These are phyloP conservation scores for Beverwykella pulmonaria DNA, from an alignment of 495 filamentous ascomycete genomes.

Conservation along the genomic window DNA sequence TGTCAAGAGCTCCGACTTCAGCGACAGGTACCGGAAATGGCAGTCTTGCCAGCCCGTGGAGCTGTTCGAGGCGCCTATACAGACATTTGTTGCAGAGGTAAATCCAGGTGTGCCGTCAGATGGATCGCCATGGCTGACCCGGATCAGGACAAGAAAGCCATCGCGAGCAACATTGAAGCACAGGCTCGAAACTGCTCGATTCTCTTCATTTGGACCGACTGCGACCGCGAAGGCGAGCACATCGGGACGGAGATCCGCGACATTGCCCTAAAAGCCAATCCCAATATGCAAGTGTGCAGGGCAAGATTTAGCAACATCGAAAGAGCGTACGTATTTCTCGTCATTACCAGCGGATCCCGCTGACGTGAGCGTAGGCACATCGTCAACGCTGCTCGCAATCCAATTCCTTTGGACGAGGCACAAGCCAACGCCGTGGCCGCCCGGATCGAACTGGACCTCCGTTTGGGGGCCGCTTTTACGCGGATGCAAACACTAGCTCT, in stretches of 20 bases:
- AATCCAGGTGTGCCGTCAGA: conserved; percentile 24
- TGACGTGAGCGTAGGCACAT: conserved; percentile 60
- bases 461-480: conserved; percentile 90
- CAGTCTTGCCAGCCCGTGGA: conserved; percentile 70
- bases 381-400: conserved; percentile 75
- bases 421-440: conserved; percentile 88
- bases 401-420: conserved; percentile 76
- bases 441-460: conserved; percentile 87
- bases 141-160: conserved; percentile 70
- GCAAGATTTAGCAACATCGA: conserved; percentile 96
- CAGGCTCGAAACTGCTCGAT: conserved; percentile 70
- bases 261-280: conserved; percentile 74
- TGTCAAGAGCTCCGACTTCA: conserved; percentile 74
- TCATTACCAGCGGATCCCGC: not conserved
- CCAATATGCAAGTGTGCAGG: conserved; percentile 73
- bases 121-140: conserved; percentile 7
- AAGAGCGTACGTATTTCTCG: conserved; percentile 64
- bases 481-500: conserved; percentile 81
- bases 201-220: conserved; percentile 98
- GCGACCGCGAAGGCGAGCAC: conserved; percentile 95
- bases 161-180: conserved; percentile 80
- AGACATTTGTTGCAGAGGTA: conserved; percentile 65
- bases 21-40: conserved; percentile 71
- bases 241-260: conserved; percentile 92
- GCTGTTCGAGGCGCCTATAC: conserved; percentile 84